Evolutionary conservation across 306 rosid genomes (phyloP), one percentile per base, ranked within the genome.

Genomic region (Trifolium subterraneum): DNA sequence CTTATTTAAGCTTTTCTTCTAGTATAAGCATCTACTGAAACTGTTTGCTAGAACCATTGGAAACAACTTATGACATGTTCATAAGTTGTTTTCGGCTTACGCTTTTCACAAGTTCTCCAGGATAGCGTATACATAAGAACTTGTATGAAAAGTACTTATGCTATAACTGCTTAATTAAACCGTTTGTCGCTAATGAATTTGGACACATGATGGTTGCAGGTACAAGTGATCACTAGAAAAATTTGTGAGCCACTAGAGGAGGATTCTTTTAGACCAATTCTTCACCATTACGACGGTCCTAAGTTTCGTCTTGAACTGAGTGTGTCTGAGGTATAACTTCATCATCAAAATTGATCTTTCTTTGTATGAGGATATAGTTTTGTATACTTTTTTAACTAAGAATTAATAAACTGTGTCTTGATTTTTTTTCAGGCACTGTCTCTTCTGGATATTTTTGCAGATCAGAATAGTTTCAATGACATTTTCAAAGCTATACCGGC

Each of bases 221-320:
- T 92, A 4, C 87, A 67, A 78, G 97, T 91, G 64, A 55, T 91
- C 12, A 91, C 90, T 3, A 90, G 97, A 76, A 87, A 91, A 79
- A 68, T 85, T 16, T 91, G 90, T 64, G 97, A 90, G 63, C 97
- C 98, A 14, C 83, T 94, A 6, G 97, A 91, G 52, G 97, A 94
- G 86, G 98, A 94, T 67, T 87, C 95, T 25, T 94, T 94, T 86
- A 87, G 98, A 86, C 95, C 97, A 80, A 90, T 91, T 83, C 97
- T 94, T 75, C 96, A 94, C 77, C 98, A 94, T 64, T 94, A 91
- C 12, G 97, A 91, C 22, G 98, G 98, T 6, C 97, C 98, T 9
- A 94, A 91, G 77, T 94, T 94, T 60, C 96, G 98, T 15, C 98
- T 94, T 45, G 96, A 90, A 56, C 80, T 94, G 14, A 94, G 80